Evolutionary conservation across 2,329 filamentous ascomycete genomes (phyloP).

Genomic region (Alternaria sp.): DNA sequence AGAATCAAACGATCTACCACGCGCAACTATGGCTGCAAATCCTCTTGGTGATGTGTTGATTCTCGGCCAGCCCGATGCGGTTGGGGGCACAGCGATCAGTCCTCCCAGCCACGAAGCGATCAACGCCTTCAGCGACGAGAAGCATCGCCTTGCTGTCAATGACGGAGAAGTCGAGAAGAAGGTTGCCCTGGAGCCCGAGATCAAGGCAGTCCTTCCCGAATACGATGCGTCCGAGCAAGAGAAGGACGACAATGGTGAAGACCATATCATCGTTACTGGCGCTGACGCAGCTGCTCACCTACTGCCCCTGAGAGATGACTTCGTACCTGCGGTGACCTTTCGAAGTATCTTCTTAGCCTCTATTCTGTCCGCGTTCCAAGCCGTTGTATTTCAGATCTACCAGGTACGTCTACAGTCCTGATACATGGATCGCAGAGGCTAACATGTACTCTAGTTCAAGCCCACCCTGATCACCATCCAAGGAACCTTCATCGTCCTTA

Average conservation of each 20-base stretch:
- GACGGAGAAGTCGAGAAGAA: slow-evolving; percentile 15
- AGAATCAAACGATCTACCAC: not conserved
- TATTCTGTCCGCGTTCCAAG: slow-evolving; percentile 21
- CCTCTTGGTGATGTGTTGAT: slow-evolving; percentile 21
- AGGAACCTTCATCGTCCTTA: slow-evolving; percentile 27
- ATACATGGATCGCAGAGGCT: not conserved
- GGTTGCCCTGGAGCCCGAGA: slow-evolving; percentile 17
- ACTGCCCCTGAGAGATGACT: slow-evolving; percentile 23
- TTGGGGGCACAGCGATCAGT: slow-evolving; percentile 20
- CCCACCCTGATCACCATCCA: slow-evolving; percentile 23
- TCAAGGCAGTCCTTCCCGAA: slow-evolving; percentile 17
- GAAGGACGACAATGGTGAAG: slow-evolving; percentile 3
- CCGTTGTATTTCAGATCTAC: slow-evolving; percentile 26
- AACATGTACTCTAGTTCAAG: slow-evolving; percentile 19
- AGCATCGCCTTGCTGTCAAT: slow-evolving; percentile 12
- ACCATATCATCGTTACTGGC: slow-evolving; percentile 21
- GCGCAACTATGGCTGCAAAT: slow-evolving; percentile 20
- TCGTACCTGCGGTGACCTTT: slow-evolving; percentile 20
- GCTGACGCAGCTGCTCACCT: slow-evolving; percentile 25
- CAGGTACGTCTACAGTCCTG: slow-evolving; percentile 3
- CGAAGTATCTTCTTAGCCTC: slow-evolving; percentile 20
- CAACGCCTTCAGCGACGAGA: slow-evolving; percentile 22
- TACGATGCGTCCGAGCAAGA: slow-evolving; percentile 15
- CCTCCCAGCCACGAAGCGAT: slow-evolving; percentile 20
- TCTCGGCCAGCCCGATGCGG: slow-evolving; percentile 12